Evolutionary conservation across 148 eudicot genomes (phyloP), one percentile per base, ranked within the genome.

Genomic region (Rhododendron kiyosumense): DNA sequence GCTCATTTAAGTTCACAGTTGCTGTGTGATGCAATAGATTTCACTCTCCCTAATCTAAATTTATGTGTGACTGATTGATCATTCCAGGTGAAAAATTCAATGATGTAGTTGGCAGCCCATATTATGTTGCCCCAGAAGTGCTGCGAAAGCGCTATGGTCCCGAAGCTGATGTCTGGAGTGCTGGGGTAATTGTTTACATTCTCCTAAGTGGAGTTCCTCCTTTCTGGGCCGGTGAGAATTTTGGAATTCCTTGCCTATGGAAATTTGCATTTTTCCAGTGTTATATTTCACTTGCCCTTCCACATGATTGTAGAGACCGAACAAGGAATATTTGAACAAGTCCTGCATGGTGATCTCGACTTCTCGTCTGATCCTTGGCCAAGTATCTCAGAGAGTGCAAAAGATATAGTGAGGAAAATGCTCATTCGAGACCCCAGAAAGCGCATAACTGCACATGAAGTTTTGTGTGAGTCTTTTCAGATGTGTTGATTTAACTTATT

Each of bases 31-130:
- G 73, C 71, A 38, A 34, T 28, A 17, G 12, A 81, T 28, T 36
- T 52, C 73, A 32, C 81, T 77, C 34, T 52, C 8, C 13, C 5
- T 45, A n/a, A 9, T 24, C 38, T 11, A 76, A 57, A 85, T 77
- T 54, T 30, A 1, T 22, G 30, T n/a, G 26, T 52, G 54, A 43
- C 11, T 71, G 43, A 46, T 85, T 14, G 34, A 79, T 79, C 43
- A 30, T 87, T 83, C 78, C 88, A 95, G 98, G 95, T 83, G 96
- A 93, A 81, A 92, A 85, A 78, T 95, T 95, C 84, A 89, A 86
- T 81, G 98, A 95, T 84, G 97, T 95, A 46, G 98, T 95, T 90
- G 98, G 98, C 54, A 95, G 98, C 95, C 98, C 98, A 17, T 95
- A 94, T 87, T 95, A 95, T 85, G 98, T 95, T 80, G 96, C 98